Conservation (phyloP, 495 filamentous ascomycete species). For the Penicillium arizonense region DNA sequence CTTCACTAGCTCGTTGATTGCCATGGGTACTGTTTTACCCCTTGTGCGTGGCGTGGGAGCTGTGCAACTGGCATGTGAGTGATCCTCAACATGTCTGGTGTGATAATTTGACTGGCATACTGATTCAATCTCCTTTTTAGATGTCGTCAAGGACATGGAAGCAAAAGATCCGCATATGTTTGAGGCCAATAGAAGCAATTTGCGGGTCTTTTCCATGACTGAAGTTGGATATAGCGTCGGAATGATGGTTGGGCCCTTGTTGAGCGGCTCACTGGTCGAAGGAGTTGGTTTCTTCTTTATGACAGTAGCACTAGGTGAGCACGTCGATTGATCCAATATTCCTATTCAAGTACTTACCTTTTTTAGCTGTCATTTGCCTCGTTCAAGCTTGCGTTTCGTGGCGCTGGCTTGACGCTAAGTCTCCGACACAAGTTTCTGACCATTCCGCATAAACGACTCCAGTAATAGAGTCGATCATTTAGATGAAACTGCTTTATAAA, state of each 20-base stretch:
- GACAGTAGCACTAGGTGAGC: conserved; percentile 10
- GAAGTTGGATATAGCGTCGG: conserved; percentile 20
- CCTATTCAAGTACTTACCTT: not conserved
- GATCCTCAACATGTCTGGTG: not conserved
- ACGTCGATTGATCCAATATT: not conserved
- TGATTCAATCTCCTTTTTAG: not conserved
- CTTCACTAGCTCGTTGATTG: conserved; percentile 5
- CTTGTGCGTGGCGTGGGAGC: conserved; percentile 12
- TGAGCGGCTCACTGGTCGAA: conserved; percentile 20
- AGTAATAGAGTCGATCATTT: not conserved
- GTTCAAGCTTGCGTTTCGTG: not conserved
- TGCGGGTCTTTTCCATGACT: conserved; percentile 25
- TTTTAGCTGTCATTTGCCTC: not conserved
- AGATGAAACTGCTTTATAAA: no score
- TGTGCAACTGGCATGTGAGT: conserved; percentile 13
- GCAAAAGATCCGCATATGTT: conserved; percentile 12
- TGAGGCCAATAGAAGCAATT: conserved; percentile 16
- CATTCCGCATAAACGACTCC: not conserved
- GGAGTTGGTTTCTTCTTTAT: conserved; percentile 19
- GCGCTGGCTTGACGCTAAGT: conserved; percentile 1
- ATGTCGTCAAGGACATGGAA: conserved; percentile 15
- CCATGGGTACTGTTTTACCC: conserved; percentile 5
- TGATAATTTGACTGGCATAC: not conserved
- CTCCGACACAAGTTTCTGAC: not conserved
- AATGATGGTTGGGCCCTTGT: conserved; percentile 23